These are phyloP conservation scores for Verticillium dahliae DNA, from an alignment of 2,329 filamentous ascomycete species.

Conservation along the genomic window DNA sequence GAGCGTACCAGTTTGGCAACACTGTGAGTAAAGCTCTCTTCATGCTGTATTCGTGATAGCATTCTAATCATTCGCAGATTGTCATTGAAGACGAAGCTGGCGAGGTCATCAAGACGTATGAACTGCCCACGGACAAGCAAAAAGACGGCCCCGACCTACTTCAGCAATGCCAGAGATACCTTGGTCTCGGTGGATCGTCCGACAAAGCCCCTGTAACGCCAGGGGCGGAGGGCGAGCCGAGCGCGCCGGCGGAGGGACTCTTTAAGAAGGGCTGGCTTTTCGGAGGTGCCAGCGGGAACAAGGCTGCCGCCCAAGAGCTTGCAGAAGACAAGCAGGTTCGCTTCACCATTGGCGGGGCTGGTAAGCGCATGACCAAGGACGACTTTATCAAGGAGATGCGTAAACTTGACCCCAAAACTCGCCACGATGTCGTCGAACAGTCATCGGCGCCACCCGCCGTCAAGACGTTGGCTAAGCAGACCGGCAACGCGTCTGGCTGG, in stretches of 20 bases:
- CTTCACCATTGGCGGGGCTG: constrained; percentile 70
- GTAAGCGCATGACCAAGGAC: constrained; percentile 69
- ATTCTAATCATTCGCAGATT: constrained; percentile 44
- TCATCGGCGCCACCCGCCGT: constrained; percentile 40
- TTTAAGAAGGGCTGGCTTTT: constrained; percentile 44
- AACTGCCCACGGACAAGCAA: constrained; percentile 46
- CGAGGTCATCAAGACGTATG: constrained; percentile 79
- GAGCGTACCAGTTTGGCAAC: constrained; percentile 80
- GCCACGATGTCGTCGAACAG: constrained; percentile 45
- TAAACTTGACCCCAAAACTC: constrained; percentile 61
- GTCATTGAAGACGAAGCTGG: constrained; percentile 84
- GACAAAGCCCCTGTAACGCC: constrained; percentile 23
- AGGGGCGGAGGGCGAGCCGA: not conserved
- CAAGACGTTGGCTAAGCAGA: constrained; percentile 42
- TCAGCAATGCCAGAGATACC: constrained; percentile 43
- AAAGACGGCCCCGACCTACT: constrained; percentile 29
- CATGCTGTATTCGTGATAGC: not conserved
- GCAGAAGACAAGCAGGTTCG: constrained; percentile 66
- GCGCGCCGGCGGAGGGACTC: constrained; percentile 22
- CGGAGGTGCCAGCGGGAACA: constrained; percentile 29
- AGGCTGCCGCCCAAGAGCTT: constrained; percentile 38
- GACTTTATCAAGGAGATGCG: constrained; percentile 73
- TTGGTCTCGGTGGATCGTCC: constrained; percentile 40
- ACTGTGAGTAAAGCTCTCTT: constrained; percentile 41
- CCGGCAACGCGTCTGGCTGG: constrained; percentile 9